Evolutionary conservation across 2,329 filamentous ascomycete species (phyloP).

Genomic region (Paramyrothecium sp.): DNA sequence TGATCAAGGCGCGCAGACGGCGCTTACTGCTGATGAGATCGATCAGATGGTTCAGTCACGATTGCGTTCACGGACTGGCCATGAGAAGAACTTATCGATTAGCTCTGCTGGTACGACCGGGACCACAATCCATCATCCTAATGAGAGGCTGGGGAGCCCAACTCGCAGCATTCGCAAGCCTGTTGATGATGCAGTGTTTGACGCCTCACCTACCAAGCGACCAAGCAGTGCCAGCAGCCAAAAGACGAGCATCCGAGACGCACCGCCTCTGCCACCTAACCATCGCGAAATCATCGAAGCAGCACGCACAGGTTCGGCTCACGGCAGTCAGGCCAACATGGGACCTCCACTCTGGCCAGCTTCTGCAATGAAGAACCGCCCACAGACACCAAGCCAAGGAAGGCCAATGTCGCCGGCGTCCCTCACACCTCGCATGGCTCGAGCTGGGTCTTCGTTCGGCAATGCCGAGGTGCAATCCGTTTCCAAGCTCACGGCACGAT

Average conservation of each 20-base stretch:
- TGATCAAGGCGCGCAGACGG: slow-evolving; percentile 79
- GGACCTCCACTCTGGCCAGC: slow-evolving; percentile 82
- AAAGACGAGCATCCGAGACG: slow-evolving; percentile 36
- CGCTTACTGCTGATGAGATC: slow-evolving; percentile 78
- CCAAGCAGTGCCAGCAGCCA: slow-evolving; percentile 74
- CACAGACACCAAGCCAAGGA: slow-evolving; percentile 59
- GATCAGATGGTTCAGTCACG: slow-evolving; percentile 66
- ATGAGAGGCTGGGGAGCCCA: slow-evolving; percentile 48
- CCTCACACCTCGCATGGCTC: slow-evolving; percentile 52
- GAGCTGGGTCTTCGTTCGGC: slow-evolving; percentile 46
- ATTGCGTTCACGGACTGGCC: slow-evolving; percentile 16
- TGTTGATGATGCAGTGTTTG: slow-evolving; percentile 36
- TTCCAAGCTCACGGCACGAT: slow-evolving; percentile 31
- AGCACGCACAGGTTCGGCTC: slow-evolving; percentile 59
- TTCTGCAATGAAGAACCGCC: slow-evolving; percentile 61
- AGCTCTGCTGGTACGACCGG: slow-evolving; percentile 31
- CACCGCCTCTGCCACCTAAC: slow-evolving; percentile 77
- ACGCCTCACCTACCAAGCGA: slow-evolving; percentile 42
- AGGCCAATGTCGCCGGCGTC: slow-evolving; percentile 50
- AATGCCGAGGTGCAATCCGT: slow-evolving; percentile 48
- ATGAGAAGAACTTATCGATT: slow-evolving; percentile 35
- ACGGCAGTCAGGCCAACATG: slow-evolving; percentile 59
- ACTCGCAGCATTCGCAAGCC: slow-evolving; percentile 35
- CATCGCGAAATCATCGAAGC: slow-evolving; percentile 84
- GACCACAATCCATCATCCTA: slow-evolving; percentile 41